Evolutionary conservation across 768 basidiomycete species (phyloP).

Genomic region (Cyclocybe aegerita): DNA sequence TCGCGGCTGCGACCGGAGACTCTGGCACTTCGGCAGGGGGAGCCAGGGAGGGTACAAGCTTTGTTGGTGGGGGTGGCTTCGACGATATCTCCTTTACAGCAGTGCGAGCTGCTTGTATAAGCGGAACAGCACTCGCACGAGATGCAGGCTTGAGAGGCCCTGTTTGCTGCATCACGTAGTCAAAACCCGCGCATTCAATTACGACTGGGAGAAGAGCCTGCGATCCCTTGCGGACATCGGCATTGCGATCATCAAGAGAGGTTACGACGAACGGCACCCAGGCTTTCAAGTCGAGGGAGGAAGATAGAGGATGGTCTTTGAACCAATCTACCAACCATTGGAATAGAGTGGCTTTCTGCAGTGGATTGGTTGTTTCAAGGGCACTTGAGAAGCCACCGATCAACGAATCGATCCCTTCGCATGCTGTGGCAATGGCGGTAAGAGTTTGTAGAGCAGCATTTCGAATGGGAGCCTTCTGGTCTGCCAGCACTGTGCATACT

Average conservation of each 20-base stretch:
- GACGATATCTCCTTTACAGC: constrained; percentile 27
- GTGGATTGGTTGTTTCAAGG: constrained; percentile 84
- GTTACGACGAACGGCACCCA: constrained; percentile 67
- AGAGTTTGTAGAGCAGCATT: constrained; percentile 75
- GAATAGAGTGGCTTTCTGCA: constrained; percentile 78
- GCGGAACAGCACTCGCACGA: constrained; percentile 74
- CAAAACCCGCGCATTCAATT: constrained; percentile 74
- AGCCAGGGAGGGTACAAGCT: constrained; percentile 15
- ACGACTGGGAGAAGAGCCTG: constrained; percentile 78
- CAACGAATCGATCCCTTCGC: constrained; percentile 83
- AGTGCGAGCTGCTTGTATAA: constrained; percentile 84
- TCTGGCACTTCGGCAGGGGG: constrained; percentile 24
- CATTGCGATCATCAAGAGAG: constrained; percentile 87
- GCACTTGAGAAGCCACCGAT: constrained; percentile 74
- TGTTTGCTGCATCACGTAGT: constrained; percentile 84
- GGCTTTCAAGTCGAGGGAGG: constrained; percentile 64
- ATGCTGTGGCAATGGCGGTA: constrained; percentile 79
- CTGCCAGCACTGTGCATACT: constrained; percentile 82
- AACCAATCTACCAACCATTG: constrained; percentile 83
- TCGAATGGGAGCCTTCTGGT: constrained; percentile 89
- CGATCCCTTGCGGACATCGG: constrained; percentile 90
- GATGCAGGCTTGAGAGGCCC: constrained; percentile 91
- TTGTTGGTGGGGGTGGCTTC: constrained; percentile 19
- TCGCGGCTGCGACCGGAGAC: constrained; percentile 37
- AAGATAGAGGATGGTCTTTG: constrained; percentile 55